These are phyloP conservation scores for Hondaea fermentalgiana DNA, from an alignment of 108 stramenopile genomes.

Conservation along the genomic window DNA sequence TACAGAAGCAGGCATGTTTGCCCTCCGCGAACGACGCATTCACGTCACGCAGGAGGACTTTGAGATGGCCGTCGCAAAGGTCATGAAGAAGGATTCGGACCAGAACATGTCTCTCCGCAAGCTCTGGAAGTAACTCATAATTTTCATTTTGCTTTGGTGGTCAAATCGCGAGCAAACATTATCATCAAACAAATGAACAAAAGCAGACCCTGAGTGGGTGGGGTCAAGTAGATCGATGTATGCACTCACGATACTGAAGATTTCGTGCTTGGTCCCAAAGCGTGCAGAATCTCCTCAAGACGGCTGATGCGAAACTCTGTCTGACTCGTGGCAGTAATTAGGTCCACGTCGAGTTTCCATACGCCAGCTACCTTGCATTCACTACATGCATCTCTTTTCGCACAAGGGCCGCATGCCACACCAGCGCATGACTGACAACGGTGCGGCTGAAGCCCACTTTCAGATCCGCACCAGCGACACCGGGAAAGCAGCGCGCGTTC, in stretches of 20 bases:
- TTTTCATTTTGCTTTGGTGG: not conserved
- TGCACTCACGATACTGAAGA: too few relatives aligned
- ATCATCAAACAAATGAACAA: too few relatives aligned
- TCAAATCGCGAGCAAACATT: too few relatives aligned
- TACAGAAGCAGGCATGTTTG: constrained; percentile 99
- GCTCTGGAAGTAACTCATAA: constrained; percentile 86
- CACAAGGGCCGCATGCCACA: too few relatives aligned
- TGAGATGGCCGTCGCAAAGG: constrained; percentile 99
- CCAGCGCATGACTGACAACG: too few relatives aligned
- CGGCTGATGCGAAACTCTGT: not conserved
- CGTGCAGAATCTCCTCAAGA: not conserved
- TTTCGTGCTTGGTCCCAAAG: not conserved
- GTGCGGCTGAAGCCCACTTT: too few relatives aligned
- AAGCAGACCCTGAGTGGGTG: too few relatives aligned
- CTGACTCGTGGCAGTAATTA: not conserved
- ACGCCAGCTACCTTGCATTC: too few relatives aligned
- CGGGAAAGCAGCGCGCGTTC: too few relatives aligned
- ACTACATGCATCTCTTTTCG: too few relatives aligned
- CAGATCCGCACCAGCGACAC: too few relatives aligned
- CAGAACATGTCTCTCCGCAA: constrained; percentile 83
- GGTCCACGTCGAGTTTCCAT: not conserved
- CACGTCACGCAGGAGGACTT: constrained; percentile 99
- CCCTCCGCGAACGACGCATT: constrained; percentile 91
- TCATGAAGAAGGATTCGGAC: constrained; percentile 99
- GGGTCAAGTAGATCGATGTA: too few relatives aligned